A percentile compares a stretch with the other conserved stretches of the same genome.
Conservation (phyloP, 352 stramenopile species). For the Phytophthora uliginosa region DNA sequence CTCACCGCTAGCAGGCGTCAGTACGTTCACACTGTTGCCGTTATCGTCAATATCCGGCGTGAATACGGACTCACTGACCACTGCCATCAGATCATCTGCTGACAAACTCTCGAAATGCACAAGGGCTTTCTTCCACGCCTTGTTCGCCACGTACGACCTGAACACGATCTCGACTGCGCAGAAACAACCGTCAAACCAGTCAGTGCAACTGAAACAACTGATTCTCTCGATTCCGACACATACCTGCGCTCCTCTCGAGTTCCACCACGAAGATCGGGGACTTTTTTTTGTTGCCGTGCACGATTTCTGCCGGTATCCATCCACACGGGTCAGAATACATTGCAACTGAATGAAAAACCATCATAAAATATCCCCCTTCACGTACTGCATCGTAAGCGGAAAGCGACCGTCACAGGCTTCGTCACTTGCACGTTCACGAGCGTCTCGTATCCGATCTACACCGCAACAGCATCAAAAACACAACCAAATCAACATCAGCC, state of each 20-base stretch:
- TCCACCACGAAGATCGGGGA: constrained; percentile 83
- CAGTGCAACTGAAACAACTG: background rate
- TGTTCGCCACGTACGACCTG: constrained; percentile 78
- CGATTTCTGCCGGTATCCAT: constrained; percentile 56
- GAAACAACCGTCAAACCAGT: constrained; percentile 6
- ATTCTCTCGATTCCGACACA: background rate
- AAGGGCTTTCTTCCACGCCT: constrained; percentile 88
- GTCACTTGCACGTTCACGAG: constrained; percentile 62
- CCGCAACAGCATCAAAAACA: background rate
- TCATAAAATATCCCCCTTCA: constrained; percentile 3
- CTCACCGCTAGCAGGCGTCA: constrained; percentile 66
- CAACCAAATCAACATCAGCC: background rate
- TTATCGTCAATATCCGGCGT: constrained; percentile 24
- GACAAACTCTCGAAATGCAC: constrained; percentile 75
- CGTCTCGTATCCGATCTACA: constrained; percentile 72
- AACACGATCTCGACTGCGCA: constrained; percentile 70
- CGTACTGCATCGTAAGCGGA: constrained; percentile 68
- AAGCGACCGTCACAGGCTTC: constrained; percentile 39
- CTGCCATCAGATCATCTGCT: constrained; percentile 51
- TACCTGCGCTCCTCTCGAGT: constrained; percentile 66
- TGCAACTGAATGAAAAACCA: background rate
- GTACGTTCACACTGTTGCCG: constrained; percentile 42
- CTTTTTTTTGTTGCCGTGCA: constrained; percentile 84
- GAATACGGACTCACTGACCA: constrained; percentile 40
- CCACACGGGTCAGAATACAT: background rate